Percentiles rank a stretch among this genome's conserved stretches.
phyloP scores from a whole-genome alignment of 2,329 filamentous ascomycete species.

The Ascomycota sp. region DNA sequence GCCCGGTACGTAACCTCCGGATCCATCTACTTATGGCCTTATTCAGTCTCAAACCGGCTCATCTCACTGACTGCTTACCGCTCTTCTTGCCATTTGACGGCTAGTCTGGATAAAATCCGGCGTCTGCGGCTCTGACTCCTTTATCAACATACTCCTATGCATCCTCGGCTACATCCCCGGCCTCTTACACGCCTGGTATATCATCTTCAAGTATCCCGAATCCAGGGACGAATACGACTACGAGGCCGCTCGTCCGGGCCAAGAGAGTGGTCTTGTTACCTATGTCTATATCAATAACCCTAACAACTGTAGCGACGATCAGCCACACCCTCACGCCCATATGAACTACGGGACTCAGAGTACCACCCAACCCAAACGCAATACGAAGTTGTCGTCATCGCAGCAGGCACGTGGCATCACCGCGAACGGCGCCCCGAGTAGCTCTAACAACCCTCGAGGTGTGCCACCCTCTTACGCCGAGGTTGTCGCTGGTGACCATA shows the following conservation, averaged over 20 bases:
- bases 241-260: constrained; percentile 36
- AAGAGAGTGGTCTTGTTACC: constrained; percentile 37
- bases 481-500: constrained; percentile 73
- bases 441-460: constrained; percentile 14
- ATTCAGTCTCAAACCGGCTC: background rate
- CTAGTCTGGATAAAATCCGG: constrained; percentile 91
- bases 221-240: constrained; percentile 36
- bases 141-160: constrained; percentile 90
- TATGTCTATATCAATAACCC: constrained; percentile 52
- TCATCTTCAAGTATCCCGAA: constrained; percentile 79
- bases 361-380: constrained; percentile 8
- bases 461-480: constrained; percentile 74
- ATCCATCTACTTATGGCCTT: background rate
- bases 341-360: constrained; percentile 6
- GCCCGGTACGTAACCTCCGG: constrained; percentile 21
- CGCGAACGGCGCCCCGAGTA: constrained; percentile 18
- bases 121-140: constrained; percentile 71
- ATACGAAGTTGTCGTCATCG: constrained; percentile 2
- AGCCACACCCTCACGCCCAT: constrained; percentile 8
- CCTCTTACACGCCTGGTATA: constrained; percentile 91
- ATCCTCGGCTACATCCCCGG: constrained; percentile 60
- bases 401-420: constrained; percentile 10
- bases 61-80: background rate
- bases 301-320: constrained; percentile 5
- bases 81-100: background rate